A percentile compares a stretch with the other conserved stretches of the same genome.
These are phyloP conservation scores for Mycena latifolia DNA, from an alignment of 768 basidiomycete species.

Conservation along the genomic window DNA sequence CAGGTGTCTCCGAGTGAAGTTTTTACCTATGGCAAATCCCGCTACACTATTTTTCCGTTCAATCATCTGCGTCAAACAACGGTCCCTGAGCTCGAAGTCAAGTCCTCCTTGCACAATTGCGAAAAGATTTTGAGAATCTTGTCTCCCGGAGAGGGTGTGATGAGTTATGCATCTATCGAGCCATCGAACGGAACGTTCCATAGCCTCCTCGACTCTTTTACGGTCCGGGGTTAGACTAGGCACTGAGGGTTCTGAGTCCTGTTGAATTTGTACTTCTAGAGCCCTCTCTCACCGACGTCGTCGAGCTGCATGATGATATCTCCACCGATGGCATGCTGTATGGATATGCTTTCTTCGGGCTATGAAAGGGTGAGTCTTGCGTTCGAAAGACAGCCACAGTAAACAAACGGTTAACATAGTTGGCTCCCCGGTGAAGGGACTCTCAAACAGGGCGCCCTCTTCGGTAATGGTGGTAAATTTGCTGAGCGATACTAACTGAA, in stretches of 20 bases:
- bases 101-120: conserved; percentile 94
- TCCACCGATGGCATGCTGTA: conserved; percentile 83
- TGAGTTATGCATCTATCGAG: conserved; percentile 87
- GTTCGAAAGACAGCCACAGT: neutral
- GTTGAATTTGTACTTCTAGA: conserved; percentile 1
- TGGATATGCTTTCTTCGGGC: conserved; percentile 93
- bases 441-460: conserved; percentile 87
- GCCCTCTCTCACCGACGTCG: conserved; percentile 78
- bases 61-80: conserved; percentile 87
- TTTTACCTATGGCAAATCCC: conserved; percentile 88
- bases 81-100: conserved; percentile 75
- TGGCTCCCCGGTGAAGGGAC: conserved; percentile 88
- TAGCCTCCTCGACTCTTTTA: conserved; percentile 87
- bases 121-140: conserved; percentile 83
- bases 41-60: conserved; percentile 79
- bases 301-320: conserved; percentile 97
- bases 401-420: conserved; percentile 86
- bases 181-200: conserved; percentile 91
- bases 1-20: neutral
- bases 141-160: conserved; percentile 77
- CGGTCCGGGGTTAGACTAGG: conserved; percentile 81
- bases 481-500: conserved; percentile 87
- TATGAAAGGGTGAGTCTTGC: conserved; percentile 41
- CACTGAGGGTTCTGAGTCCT: conserved; percentile 55
- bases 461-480: conserved; percentile 91